Conservation (phyloP, 140 eudicot genomes). For the Eryngium alpinum region DNA sequence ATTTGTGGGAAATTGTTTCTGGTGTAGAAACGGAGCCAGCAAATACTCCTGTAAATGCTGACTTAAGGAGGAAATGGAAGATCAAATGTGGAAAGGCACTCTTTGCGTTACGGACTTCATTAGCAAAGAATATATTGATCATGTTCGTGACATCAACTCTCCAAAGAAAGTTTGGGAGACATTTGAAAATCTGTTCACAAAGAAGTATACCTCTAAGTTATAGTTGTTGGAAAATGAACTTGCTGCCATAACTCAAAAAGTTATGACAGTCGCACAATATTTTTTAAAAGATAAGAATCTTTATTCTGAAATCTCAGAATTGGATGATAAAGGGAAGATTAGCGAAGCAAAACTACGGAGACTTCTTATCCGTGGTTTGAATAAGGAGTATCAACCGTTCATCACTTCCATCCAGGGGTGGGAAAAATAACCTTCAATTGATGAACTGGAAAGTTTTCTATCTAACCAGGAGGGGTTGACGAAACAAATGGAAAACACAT, state of each 20-base stretch:
- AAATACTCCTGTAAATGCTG: too few relatives aligned
- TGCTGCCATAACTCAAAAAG: not conserved
- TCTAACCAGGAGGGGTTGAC: constrained; percentile 18
- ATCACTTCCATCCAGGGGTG: constrained; percentile 29
- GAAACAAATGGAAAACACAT: constrained; percentile 11
- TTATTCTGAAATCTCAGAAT: constrained; percentile 14
- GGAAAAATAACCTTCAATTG: constrained; percentile 19
- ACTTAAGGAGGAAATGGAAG: too few relatives aligned
- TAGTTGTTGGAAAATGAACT: constrained; percentile 25
- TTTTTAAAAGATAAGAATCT: constrained; percentile 11
- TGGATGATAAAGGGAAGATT: not conserved
- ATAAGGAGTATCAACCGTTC: constrained; percentile 15
- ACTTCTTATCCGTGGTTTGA: constrained; percentile 14
- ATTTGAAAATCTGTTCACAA: constrained; percentile 4
- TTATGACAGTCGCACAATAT: constrained; percentile 12
- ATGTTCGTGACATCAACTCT: constrained; percentile 13
- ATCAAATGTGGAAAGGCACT: too few relatives aligned
- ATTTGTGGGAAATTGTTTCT: too few relatives aligned
- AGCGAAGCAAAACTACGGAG: constrained; percentile 3
- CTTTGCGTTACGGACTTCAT: not conserved
- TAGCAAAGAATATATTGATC: constrained; percentile 29
- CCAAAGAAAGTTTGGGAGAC: constrained; percentile 7
- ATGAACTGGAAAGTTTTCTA: constrained; percentile 24
- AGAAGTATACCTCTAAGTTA: constrained; percentile 18
- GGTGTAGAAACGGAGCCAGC: too few relatives aligned